Base-by-base conservation (phyloP, 164 flowering plant species). In the Annona squamosa region DNA sequence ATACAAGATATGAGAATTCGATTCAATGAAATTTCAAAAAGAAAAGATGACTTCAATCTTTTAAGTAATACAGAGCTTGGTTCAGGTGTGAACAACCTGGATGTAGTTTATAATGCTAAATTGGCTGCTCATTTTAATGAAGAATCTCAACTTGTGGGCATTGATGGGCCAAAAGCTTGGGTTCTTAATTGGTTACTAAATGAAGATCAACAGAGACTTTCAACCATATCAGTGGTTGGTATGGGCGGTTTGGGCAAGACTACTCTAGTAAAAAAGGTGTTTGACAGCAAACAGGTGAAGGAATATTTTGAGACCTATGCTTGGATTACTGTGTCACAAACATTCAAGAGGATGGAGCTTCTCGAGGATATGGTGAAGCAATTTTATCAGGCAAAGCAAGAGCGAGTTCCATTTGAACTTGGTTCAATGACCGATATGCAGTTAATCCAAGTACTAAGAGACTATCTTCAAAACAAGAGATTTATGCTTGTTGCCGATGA, bases 401-500 rank as follows among this genome's bases (percentile, higher is more conserved):
- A 18, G 6, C 65, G 3, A 17, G 26, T 67, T 81, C 81, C 69
- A 10, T 2, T 37, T 80, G 66, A 77, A 74, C 71, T 74, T 63
- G 70, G 62, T 82, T 62, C 2, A 9, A 9, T 10, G 59, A 52
- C 59, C 9, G 2, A 0, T 10, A 5, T 6, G 10, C 9, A 83
- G 82, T 45, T 85, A 81, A 71, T 76, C 75, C 1, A 72, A 78
- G 80, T 77, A 69, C 80, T 86, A 18, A 69, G 79, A 4, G 78
- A 78, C 45, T 78, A 78, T 67, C 84, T 86, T 43, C 64, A 46
- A 67, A 79, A 84, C 0, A 82, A 85, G 82, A 82, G 80, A 79
- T 88, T 76, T 62, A 45, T 88, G 74, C 68, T 87, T 67, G 88
- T 85, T 52, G 66, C 84, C 78, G 91, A 87, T 69, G 88, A 87